phyloP scores from a whole-genome alignment of 1,139 yeast genomes.

The Lodderomyces parapsilosis region DNA sequence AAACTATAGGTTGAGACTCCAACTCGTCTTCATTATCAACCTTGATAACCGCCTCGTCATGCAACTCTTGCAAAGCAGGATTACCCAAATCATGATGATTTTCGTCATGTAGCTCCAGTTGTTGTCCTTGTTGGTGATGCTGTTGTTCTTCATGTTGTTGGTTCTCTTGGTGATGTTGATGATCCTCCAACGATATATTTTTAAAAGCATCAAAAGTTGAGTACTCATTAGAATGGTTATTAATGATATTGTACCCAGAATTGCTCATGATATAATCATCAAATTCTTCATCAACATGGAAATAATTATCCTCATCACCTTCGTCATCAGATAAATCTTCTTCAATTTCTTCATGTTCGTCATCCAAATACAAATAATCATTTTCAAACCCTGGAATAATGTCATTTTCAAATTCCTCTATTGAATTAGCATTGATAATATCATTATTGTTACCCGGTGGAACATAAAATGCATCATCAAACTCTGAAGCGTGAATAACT shows the following conservation, averaged over 20 bases:
- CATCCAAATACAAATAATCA: constrained; percentile 35
- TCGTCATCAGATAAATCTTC: constrained; percentile 40
- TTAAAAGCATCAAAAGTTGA: constrained; percentile 10
- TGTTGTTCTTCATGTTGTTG: background rate
- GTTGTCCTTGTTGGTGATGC: constrained; percentile 1
- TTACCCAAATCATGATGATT: constrained; percentile 2
- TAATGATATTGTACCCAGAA: constrained; percentile 7
- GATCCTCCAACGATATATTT: constrained; percentile 3
- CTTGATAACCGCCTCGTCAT: constrained; percentile 1
- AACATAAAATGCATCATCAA: constrained; percentile 28
- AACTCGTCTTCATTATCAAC: background rate
- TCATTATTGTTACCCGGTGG: constrained; percentile 19
- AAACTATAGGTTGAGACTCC: background rate
- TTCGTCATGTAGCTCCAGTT: constrained; percentile 3
- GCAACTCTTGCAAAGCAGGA: constrained; percentile 2
- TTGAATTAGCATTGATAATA: constrained; percentile 2
- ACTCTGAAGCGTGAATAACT: constrained; percentile 27
- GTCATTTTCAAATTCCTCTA: constrained; percentile 7
- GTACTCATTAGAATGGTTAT: constrained; percentile 6
- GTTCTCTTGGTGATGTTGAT: background rate
- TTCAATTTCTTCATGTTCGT: constrained; percentile 31
- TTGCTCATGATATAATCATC: constrained; percentile 29
- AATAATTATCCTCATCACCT: constrained; percentile 38
- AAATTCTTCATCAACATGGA: constrained; percentile 39
- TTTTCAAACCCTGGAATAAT: constrained; percentile 36